Conservation (phyloP, 352 stramenopile species). For the Phytopythium delawarense region DNA sequence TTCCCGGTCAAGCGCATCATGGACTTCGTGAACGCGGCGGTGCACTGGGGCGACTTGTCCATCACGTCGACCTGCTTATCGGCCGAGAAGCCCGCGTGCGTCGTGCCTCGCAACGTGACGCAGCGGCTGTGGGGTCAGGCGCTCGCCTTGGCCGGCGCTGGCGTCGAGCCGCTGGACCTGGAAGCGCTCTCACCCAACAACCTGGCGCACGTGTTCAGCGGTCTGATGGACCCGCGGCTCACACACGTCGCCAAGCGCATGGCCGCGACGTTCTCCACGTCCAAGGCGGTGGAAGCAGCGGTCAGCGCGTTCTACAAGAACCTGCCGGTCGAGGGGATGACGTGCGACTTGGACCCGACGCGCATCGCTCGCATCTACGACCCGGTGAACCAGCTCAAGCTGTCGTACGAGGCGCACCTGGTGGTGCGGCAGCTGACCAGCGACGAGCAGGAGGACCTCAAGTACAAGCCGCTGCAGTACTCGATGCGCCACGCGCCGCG, state of each 20-base stretch:
- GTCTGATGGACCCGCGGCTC: constrained; percentile 30
- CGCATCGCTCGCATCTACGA: constrained; percentile 71
- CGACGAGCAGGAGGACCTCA: constrained; percentile 25
- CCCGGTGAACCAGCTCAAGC: constrained; percentile 51
- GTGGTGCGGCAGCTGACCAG: constrained; percentile 46
- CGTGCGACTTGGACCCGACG: constrained; percentile 59
- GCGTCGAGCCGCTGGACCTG: constrained; percentile 31
- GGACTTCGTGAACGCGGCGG: constrained; percentile 23
- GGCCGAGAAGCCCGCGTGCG: constrained; percentile 42
- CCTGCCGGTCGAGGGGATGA: constrained; percentile 60
- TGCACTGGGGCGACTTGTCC: constrained; percentile 59
- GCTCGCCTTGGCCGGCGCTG: constrained; percentile 35
- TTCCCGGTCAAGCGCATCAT: constrained; percentile 38
- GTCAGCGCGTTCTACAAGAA: constrained; percentile 62
- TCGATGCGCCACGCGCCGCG: constrained; percentile 42
- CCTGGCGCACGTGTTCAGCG: constrained; percentile 36
- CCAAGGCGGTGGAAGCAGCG: constrained; percentile 35
- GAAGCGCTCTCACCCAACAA: constrained; percentile 30
- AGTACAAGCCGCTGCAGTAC: constrained; percentile 80
- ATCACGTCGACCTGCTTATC: constrained; percentile 46
- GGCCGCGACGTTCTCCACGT: constrained; percentile 31
- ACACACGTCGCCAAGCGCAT: constrained; percentile 33
- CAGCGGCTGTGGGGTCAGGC: constrained; percentile 57
- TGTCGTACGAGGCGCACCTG: constrained; percentile 66
- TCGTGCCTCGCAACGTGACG: constrained; percentile 32